Conservation (phyloP, 371 early-diverging fungal species). For the Mortierella sp. region DNA sequence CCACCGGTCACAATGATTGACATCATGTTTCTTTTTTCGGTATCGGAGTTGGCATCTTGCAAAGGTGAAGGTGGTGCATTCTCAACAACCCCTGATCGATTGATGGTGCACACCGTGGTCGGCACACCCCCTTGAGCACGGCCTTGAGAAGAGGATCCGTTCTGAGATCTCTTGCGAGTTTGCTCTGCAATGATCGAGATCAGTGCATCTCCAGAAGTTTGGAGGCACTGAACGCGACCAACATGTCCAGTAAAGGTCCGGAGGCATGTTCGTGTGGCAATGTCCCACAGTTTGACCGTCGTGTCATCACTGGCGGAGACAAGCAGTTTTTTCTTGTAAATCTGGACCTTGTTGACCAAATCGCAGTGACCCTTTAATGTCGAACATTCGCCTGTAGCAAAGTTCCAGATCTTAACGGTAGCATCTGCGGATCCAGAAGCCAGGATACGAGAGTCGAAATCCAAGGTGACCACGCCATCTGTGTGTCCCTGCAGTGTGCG, state of each 20-base stretch:
- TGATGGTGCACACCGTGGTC: conserved; percentile 24
- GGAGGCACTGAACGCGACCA: conserved; percentile 81
- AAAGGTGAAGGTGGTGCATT: conserved; percentile 21
- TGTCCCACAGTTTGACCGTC: conserved; percentile 88
- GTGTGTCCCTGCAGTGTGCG: conserved; percentile 89
- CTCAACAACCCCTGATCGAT: conserved; percentile 24
- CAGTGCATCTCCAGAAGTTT: conserved; percentile 47
- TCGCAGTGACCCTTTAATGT: conserved; percentile 87
- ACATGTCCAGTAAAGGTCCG: conserved; percentile 82
- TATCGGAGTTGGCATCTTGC: conserved; percentile 31
- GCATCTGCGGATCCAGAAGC: conserved; percentile 91
- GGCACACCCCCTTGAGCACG: conserved; percentile 1
- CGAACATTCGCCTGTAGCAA: conserved; percentile 83
- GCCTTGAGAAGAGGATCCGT: not conserved
- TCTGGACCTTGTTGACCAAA: conserved; percentile 88
- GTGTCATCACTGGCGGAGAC: conserved; percentile 89
- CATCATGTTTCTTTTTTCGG: conserved; percentile 65
- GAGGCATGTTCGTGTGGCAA: conserved; percentile 75
- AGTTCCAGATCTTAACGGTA: conserved; percentile 92
- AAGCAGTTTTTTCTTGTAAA: conserved; percentile 74
- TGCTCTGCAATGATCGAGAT: conserved; percentile 37
- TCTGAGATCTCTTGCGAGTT: conserved; percentile 22
- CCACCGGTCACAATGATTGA: conserved; percentile 85
- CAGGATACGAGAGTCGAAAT: conserved; percentile 84
- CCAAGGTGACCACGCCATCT: conserved; percentile 86